phyloP scores from a whole-genome alignment of 805 yeast species.

The Myxozyma sirexii region DNA sequence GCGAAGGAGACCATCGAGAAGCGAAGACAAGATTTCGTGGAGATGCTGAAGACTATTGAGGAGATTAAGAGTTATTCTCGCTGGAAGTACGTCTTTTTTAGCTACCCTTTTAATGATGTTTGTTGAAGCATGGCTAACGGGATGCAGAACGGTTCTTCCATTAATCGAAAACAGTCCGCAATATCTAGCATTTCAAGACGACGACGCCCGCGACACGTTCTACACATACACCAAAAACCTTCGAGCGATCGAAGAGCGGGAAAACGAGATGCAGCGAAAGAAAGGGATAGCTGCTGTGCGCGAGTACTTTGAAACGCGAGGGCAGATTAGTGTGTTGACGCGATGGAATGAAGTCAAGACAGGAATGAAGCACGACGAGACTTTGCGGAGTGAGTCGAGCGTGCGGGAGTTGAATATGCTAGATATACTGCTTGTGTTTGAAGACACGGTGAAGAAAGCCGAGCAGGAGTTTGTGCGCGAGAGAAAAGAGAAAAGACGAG shows the following conservation, averaged over 20 bases:
- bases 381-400: slow-evolving; percentile 37
- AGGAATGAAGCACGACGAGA: slow-evolving; percentile 38
- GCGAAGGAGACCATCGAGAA: slow-evolving; percentile 59
- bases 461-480: slow-evolving; percentile 40
- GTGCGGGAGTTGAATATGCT: slow-evolving; percentile 49
- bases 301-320: slow-evolving; percentile 5
- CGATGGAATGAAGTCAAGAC: slow-evolving; percentile 26
- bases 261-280: slow-evolving; percentile 38
- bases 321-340: slow-evolving; percentile 12
- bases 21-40: slow-evolving; percentile 54
- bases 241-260: slow-evolving; percentile 8
- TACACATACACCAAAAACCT: slow-evolving; percentile 15
- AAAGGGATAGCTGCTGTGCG: slow-evolving; percentile 26
- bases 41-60: slow-evolving; percentile 40
- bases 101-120: background rate
- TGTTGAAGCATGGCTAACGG: background rate
- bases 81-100: slow-evolving; percentile 30
- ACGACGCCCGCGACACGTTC: slow-evolving; percentile 19
- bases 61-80: slow-evolving; percentile 32
- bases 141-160: slow-evolving; percentile 16
- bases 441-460: slow-evolving; percentile 43
- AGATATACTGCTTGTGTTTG: slow-evolving; percentile 63
- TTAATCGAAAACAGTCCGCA: slow-evolving; percentile 10
- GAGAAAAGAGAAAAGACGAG: slow-evolving; percentile 39
- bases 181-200: slow-evolving; percentile 22